phyloP scores from a whole-genome alignment of 1,284 basidiomycete genomes.

The Ustilago crameri region DNA sequence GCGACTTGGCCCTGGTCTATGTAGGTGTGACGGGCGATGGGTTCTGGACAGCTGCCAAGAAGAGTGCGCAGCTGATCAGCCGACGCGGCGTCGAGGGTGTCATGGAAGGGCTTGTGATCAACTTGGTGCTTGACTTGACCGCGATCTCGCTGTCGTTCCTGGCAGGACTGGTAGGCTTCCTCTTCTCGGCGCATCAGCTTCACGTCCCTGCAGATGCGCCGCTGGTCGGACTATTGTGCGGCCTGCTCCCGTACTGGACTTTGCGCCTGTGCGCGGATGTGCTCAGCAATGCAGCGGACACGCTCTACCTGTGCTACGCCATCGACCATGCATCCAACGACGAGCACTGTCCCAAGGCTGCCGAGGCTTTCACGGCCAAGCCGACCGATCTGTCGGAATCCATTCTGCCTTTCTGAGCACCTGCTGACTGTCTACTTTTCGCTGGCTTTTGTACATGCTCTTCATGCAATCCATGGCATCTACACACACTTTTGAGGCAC shows the following conservation, averaged over 20 bases:
- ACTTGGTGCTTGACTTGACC: conserved; percentile 74
- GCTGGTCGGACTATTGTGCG: conserved; percentile 80
- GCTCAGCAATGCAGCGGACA: conserved; percentile 82
- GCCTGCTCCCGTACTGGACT: conserved; percentile 81
- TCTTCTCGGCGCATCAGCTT: conserved; percentile 86
- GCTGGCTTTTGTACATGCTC: conserved; percentile 6
- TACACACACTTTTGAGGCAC: background rate
- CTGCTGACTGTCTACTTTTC: background rate
- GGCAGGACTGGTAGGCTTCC: conserved; percentile 82
- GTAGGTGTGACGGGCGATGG: conserved; percentile 84
- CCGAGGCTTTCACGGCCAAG: conserved; percentile 38
- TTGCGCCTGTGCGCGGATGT: conserved; percentile 84
- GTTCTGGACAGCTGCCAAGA: conserved; percentile 81
- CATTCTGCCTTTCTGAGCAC: conserved; percentile 33
- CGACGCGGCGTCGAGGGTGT: conserved; percentile 67
- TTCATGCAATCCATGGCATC: conserved; percentile 1
- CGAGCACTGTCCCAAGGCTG: conserved; percentile 43
- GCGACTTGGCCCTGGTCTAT: conserved; percentile 84
- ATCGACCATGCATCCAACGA: conserved; percentile 78
- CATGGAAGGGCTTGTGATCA: conserved; percentile 74
- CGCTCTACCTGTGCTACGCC: conserved; percentile 87
- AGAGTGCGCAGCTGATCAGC: conserved; percentile 75
- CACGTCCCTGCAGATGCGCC: conserved; percentile 81
- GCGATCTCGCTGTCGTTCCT: conserved; percentile 81
- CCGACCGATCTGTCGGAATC: conserved; percentile 29